Evolutionary conservation across 208 protist species (phyloP).

Genomic region (Leishmania lainsoni): DNA sequence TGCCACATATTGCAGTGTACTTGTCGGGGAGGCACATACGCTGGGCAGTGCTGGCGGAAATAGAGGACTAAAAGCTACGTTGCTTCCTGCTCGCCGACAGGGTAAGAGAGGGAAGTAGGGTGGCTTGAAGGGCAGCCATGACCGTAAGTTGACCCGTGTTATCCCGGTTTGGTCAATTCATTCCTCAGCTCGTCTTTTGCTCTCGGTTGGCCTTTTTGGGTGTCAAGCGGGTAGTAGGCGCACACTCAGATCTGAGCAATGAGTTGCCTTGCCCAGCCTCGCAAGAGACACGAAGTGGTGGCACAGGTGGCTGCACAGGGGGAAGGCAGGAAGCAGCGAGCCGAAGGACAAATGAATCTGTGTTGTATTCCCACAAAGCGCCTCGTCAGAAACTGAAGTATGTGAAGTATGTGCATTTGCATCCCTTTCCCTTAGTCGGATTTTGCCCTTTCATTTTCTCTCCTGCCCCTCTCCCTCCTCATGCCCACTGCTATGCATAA

Average conservation of each 20-base stretch:
- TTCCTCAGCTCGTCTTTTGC: not conserved
- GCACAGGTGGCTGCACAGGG: not conserved
- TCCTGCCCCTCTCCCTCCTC: not conserved
- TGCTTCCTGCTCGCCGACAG: not conserved
- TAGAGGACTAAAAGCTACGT: not conserved
- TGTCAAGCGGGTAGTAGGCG: not conserved
- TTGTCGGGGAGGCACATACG: not conserved
- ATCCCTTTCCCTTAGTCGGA: too few relatives aligned
- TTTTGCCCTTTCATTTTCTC: not conserved
- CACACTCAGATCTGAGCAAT: not conserved
- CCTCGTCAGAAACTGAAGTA: not conserved
- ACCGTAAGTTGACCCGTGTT: not conserved
- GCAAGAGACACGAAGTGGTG: not conserved
- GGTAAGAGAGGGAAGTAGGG: not conserved
- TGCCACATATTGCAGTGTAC: not conserved
- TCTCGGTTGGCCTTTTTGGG: not conserved
- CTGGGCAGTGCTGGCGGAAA: not conserved
- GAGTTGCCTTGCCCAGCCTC: too few relatives aligned
- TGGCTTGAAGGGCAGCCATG: not conserved
- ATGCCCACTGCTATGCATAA: not conserved
- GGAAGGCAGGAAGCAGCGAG: not conserved
- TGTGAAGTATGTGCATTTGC: not conserved
- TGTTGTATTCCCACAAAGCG: not conserved
- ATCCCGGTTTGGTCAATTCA: not conserved
- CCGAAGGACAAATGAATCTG: not conserved